Evolutionary conservation across 202 grass and related monocot genomes (phyloP), one percentile per base, ranked within the genome.

Genomic region (Musa balbisiana): DNA sequence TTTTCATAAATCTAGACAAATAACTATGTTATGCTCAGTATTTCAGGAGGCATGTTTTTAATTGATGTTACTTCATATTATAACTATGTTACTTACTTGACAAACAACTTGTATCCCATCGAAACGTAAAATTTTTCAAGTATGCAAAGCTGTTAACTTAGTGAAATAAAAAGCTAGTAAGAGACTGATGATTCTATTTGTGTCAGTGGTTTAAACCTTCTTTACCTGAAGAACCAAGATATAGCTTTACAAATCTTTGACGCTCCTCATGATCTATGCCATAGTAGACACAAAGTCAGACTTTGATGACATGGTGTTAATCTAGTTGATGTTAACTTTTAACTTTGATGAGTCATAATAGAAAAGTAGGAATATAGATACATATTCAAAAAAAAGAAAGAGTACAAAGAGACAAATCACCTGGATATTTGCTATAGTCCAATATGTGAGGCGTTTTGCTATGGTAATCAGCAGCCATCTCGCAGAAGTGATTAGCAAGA

Each of bases 381-480:
- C 25, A 21, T 19, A 24, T 52, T 10, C 13, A 8, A 11, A 25
- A 71, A 73, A 20, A n/a, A 52, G 10, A 1, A 53, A 71, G 56
- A 78, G 77, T 58, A 51, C 52, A 53, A 55, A 58, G 1, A 23
- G 8, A 43, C 5, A 43, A 6, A 43, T 9, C 85, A 99, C 95
- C 95, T 78, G 95, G 95, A 86, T 99, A 94, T 79, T 88, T 92
- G 52, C 54, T 78, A 74, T 99, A 99, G 80, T 99, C 88, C 75
- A 99, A 88, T 78, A 90, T 73, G 59, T 99, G 95, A 75, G 95
- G 95, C 51, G 80, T 80, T 73, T 82, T 77, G 53, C 89, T 88
- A 79, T 99, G 95, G 71, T 99, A 99, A 79, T 99, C 82, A n/a
- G 95, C 95, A 8, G 95, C 89, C 91, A 94, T 99, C 86, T 99